Base-by-base conservation (phyloP, 1,284 basidiomycete species). In the Grifola frondosa region DNA sequence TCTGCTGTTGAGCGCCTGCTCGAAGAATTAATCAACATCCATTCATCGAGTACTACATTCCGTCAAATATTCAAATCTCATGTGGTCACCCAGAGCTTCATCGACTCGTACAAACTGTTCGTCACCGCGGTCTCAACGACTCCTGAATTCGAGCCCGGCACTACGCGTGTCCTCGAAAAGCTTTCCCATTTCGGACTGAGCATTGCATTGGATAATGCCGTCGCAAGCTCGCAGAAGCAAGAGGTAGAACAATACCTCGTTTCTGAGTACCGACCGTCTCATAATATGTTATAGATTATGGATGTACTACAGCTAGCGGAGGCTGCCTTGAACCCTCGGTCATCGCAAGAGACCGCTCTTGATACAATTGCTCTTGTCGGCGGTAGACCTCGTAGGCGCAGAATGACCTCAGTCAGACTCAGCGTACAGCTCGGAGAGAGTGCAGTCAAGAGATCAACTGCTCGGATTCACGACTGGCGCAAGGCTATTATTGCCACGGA, bases 31-130 rank as follows among this genome's bases (percentile, higher is more conserved):
- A 79, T 88, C 54, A 71, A 76, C 24, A 65, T 88, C 16, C 84
- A 90, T 53, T 71, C 61, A 1, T 73, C 77, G 0, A 80, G 74
- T 47, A 59, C 73, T 1, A 77, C 78, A 0, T 89, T 90, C 62
- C 78, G 84, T 11, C 75, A 83, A 42, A 60, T 84, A 2, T 89
- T 90, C 65, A 80, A 74, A 53, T 86, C 81, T 0, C 81, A 85
- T 44, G 78, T 78, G 42, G 77, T 75, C 4, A 84, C 81, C 0
- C 76, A 81, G 42, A 53, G 78, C 8, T 84, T 88, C 50, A 69
- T 89, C 10, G 75, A 80, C 23, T 77, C 78, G 13, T 83, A 81
- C 58, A 77, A 74, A 51, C 58, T 66, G 2, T 87, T 83, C 56
- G 71, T 80, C 4, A 54, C 62, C 2, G 69, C 70, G 17, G 61